phyloP scores from a whole-genome alignment of 164 flowering plant genomes.

The Hamamelis virginiana region DNA sequence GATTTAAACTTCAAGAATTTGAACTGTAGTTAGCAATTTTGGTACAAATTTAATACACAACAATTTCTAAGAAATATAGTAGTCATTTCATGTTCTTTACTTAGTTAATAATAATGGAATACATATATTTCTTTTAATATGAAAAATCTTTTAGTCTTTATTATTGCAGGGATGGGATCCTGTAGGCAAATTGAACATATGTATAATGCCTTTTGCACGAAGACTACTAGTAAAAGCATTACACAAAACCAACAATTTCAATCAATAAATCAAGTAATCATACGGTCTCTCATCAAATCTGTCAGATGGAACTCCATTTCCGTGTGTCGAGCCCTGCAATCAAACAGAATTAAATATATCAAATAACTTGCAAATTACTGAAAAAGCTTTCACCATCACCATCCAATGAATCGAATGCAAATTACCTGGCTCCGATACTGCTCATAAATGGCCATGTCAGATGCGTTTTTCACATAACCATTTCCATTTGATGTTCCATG shows the following conservation, averaged over 20 bases:
- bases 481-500: constrained; percentile 42
- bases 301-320: constrained; percentile 30
- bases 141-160: not conserved
- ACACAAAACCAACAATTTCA: not conserved
- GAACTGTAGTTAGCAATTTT: too few species aligned
- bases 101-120: too few species aligned
- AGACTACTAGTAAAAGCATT: too few species aligned
- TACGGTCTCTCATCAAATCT: constrained; percentile 40
- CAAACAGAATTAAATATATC: not conserved
- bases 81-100: too few species aligned
- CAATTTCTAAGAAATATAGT: too few species aligned
- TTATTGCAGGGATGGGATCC: not conserved
- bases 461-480: constrained; percentile 40
- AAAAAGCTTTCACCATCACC: not conserved
- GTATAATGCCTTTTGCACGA: not conserved
- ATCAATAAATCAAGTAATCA: constrained; percentile 5
- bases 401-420: not conserved
- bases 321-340: constrained; percentile 29
- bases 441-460: constrained; percentile 79
- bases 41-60: too few species aligned
- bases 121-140: not conserved
- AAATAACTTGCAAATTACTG: not conserved
- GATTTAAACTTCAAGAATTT: too few species aligned
- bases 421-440: constrained; percentile 68
- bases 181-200: not conserved